Evolutionary conservation across 352 stramenopile species (phyloP).

Genomic region (Pythium vanterpoolii): DNA sequence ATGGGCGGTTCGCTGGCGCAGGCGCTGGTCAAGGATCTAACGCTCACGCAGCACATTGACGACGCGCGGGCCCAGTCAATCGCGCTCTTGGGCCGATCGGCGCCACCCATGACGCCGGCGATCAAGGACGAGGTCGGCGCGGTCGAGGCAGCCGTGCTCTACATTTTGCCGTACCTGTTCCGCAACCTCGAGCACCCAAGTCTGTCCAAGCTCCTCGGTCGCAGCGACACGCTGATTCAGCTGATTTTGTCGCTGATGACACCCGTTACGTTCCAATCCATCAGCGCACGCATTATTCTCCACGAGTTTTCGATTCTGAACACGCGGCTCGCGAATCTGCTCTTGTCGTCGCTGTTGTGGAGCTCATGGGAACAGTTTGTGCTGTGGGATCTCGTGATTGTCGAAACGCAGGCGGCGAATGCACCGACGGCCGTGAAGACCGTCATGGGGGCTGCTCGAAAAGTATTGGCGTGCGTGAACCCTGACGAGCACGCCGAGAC

Average conservation of each 20-base stretch:
- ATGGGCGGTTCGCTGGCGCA: constrained; percentile 46
- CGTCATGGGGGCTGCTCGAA: constrained; percentile 68
- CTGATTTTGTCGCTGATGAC: constrained; percentile 61
- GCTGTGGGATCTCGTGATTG: constrained; percentile 75
- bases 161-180: constrained; percentile 69
- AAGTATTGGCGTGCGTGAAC: constrained; percentile 74
- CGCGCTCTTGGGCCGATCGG: constrained; percentile 42
- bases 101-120: constrained; percentile 1
- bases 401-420: constrained; percentile 56
- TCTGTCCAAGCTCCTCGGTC: constrained; percentile 53
- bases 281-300: constrained; percentile 65
- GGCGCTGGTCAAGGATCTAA: constrained; percentile 66
- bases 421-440: constrained; percentile 29
- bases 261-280: constrained; percentile 47
- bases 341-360: constrained; percentile 77
- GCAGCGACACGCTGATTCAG: constrained; percentile 67
- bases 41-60: constrained; percentile 74
- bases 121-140: constrained; percentile 59
- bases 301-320: constrained; percentile 75
- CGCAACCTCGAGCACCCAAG: constrained; percentile 58
- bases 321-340: constrained; percentile 60
- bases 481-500: constrained; percentile 66
- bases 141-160: constrained; percentile 52
- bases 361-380: constrained; percentile 81
- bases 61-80: constrained; percentile 64